These are phyloP conservation scores for Diaporthe sp. DNA, from an alignment of 2,329 filamentous ascomycete species.

Conservation along the genomic window DNA sequence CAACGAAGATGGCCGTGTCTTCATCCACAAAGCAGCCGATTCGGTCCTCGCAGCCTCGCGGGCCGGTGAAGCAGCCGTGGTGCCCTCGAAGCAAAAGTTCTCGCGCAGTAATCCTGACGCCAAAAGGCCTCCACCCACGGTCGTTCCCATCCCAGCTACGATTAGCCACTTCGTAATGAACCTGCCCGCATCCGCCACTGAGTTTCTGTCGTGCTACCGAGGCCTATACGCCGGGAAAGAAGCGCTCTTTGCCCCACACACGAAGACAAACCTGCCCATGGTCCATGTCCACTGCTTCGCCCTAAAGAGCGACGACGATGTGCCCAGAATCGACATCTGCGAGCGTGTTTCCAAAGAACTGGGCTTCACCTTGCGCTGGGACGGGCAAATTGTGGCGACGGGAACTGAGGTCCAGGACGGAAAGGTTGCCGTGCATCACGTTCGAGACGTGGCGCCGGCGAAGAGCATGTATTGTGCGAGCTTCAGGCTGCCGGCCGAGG, in stretches of 20 bases:
- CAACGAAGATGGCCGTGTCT: constrained; percentile 85
- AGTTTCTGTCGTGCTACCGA: constrained; percentile 82
- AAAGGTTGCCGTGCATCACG: constrained; percentile 73
- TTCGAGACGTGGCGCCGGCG: constrained; percentile 90
- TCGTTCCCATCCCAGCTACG: constrained; percentile 74
- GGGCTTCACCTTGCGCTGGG: constrained; percentile 65
- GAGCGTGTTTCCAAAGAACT: constrained; percentile 75
- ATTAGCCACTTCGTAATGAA: constrained; percentile 99
- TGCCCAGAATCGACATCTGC: constrained; percentile 75
- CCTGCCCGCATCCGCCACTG: constrained; percentile 88
- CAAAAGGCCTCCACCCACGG: constrained; percentile 49
- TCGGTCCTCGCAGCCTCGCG: constrained; percentile 66
- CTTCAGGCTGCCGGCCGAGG: constrained; percentile 85
- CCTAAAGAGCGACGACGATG: constrained; percentile 82
- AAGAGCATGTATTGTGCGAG: constrained; percentile 98
- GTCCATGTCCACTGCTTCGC: constrained; percentile 97
- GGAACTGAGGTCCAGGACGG: constrained; percentile 57
- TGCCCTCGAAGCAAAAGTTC: constrained; percentile 62
- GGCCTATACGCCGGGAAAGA: constrained; percentile 85
- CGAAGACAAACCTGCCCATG: constrained; percentile 76
- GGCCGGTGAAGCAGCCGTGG: constrained; percentile 67
- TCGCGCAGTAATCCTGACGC: constrained; percentile 46
- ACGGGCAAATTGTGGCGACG: constrained; percentile 16
- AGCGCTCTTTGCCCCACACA: constrained; percentile 73
- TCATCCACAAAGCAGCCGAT: constrained; percentile 81